Percentiles rank a stretch among this genome's conserved stretches.
Evolutionary conservation across 805 yeast genomes (phyloP).

Genomic region (Citeromyces matritensis): DNA sequence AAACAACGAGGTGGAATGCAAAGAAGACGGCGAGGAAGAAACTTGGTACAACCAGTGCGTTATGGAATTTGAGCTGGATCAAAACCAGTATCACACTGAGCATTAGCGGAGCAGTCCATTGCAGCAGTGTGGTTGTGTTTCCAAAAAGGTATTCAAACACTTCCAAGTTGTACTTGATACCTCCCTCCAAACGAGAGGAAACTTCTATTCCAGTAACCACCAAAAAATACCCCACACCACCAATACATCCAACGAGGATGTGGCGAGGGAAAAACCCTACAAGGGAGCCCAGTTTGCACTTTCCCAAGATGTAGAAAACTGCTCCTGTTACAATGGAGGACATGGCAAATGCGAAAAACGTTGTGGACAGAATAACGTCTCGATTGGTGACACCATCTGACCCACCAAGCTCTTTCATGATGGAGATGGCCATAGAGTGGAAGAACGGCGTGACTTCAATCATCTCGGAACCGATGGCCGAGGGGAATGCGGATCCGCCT

Average conservation of each 20-base stretch:
- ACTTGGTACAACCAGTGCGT: constrained; percentile 65
- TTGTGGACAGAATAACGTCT: constrained; percentile 61
- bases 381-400: constrained; percentile 15
- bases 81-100: constrained; percentile 47
- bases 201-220: constrained; percentile 87
- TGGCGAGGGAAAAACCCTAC: constrained; percentile 96
- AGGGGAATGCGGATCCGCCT: constrained; percentile 81
- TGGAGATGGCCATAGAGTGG: constrained; percentile 81
- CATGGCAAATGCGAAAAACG: constrained; percentile 71
- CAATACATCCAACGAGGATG: constrained; percentile 91
- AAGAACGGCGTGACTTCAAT: constrained; percentile 98
- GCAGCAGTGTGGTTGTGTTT: constrained; percentile 24
- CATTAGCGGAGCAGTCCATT: constrained; percentile 58
- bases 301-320: constrained; percentile 66
- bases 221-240: constrained; percentile 94
- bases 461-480: constrained; percentile 97
- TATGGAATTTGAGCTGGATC: constrained; percentile 42
- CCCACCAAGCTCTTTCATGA: constrained; percentile 33
- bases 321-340: constrained; percentile 80
- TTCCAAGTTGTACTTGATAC: constrained; percentile 44
- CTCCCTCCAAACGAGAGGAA: constrained; percentile 66
- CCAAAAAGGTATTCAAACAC: constrained; percentile 35
- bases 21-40: constrained; percentile 63
- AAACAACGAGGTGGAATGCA: constrained; percentile 53
- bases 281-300: constrained; percentile 63